These are phyloP conservation scores for Diplodia mutila DNA, from an alignment of 2,329 filamentous ascomycete species.

Conservation along the genomic window DNA sequence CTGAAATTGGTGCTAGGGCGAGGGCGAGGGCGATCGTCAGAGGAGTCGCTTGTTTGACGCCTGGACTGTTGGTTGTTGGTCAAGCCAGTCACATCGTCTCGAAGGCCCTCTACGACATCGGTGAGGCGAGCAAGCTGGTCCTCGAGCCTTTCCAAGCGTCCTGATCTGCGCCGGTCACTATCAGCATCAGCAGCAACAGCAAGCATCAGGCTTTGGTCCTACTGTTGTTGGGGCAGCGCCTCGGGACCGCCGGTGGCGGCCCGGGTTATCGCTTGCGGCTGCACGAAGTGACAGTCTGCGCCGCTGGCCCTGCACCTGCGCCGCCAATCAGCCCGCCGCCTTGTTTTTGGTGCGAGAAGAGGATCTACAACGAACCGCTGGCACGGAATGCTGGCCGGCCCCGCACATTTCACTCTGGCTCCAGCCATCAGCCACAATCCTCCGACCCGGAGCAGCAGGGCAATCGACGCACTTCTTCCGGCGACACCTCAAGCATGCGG, in stretches of 20 bases:
- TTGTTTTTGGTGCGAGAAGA: not conserved
- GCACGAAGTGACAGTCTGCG: slow-evolving; percentile 7
- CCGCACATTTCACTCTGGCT: slow-evolving; percentile 8
- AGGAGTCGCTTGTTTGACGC: too few species aligned
- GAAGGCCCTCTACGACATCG: not conserved
- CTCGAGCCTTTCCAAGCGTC: not conserved
- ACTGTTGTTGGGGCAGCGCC: not conserved
- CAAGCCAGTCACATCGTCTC: not conserved
- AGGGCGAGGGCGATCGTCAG: too few species aligned
- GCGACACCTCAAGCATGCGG: slow-evolving; percentile 8
- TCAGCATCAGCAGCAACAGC: too few species aligned
- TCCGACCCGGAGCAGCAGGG: not conserved
- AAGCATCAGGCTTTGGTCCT: too few species aligned
- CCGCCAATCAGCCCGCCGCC: not conserved
- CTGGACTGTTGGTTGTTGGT: not conserved
- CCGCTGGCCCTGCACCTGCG: slow-evolving; percentile 6
- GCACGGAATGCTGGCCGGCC: slow-evolving; percentile 4
- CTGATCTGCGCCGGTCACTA: not conserved
- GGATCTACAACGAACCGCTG: not conserved
- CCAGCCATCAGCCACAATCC: not conserved
- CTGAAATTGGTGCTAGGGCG: not conserved
- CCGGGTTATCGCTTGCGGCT: slow-evolving; percentile 3
- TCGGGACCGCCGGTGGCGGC: not conserved
- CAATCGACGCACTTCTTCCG: not conserved
- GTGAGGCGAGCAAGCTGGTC: slow-evolving; percentile 3